Base-by-base conservation (phyloP, 2,329 filamentous ascomycete genomes). In the Chaetomiaceae sp. region DNA sequence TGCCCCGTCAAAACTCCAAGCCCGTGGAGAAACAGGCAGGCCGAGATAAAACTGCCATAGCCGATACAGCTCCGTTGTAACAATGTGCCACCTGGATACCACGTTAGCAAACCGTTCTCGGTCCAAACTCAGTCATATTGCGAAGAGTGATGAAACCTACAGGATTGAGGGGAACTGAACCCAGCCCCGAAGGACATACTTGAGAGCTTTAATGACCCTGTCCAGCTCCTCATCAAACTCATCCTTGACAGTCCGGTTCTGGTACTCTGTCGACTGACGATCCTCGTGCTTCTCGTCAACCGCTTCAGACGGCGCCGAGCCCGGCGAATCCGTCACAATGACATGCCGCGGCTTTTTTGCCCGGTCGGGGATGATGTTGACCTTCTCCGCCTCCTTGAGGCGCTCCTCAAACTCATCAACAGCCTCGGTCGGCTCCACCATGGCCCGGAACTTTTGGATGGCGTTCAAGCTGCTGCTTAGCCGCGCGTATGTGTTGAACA, bases 401-500 rank as follows among this genome's bases (percentile, higher is more conserved):
- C 33, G 46, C 30, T 63, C 61, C 21, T 64, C 61, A 30, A 50
- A 51, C 51, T 57, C 56, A 40, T 34, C 59, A n/a, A 57, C 55
- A 1, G 59, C 62, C 50, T 70, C 65, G 27, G 60, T 63, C 47
- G 68, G 66, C 53, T 72, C 71, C 10, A 78, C 70, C 73, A 83
- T 78, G 23, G 60, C 61, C 44, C 77, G 71, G 72, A 99, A 97
- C 48, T 83, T 76, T 50, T 82, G 79, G 38, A 96, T 78, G 0
- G 89, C 85, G 30, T 78, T 75, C 55, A 99, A 71, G 46, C 89
- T 93, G 66, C 87, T 85, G 56, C 87, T 89, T 56, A 97, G 83
- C 31, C 92, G 82, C 25, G 88, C 89, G 53, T 96, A 85, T 0
- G 93, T 97, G 70, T 99, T 99, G 71, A 97, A 86, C 17, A 99